These are phyloP conservation scores for Balakata baccata DNA, from an alignment of 345 rosid genomes.

Conservation along the genomic window DNA sequence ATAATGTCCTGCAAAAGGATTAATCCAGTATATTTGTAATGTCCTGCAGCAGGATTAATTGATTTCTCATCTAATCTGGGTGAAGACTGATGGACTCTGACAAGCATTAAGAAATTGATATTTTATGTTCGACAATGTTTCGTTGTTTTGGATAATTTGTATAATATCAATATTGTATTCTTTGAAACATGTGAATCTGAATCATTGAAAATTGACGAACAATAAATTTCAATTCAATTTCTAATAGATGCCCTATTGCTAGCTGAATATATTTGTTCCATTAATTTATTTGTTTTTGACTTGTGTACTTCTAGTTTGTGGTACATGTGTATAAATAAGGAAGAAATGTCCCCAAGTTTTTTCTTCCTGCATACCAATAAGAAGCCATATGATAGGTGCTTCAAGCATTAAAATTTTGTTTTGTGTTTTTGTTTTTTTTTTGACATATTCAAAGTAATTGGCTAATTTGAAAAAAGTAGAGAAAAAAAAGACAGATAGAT, in stretches of 20 bases:
- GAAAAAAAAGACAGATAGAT: no score
- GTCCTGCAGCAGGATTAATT: no score
- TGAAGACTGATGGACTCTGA: constrained; percentile 4
- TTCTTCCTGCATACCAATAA: not conserved
- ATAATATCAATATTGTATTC: constrained; percentile 36
- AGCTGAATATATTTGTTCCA: not conserved
- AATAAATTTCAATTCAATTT: constrained; percentile 20
- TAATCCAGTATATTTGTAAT: no score
- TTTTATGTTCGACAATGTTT: constrained; percentile 19
- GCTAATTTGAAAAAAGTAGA: no score
- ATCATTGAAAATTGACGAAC: constrained; percentile 17
- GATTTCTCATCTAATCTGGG: not conserved
- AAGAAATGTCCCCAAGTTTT: no score
- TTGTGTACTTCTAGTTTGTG: not conserved
- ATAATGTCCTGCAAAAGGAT: no score
- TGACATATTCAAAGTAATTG: not conserved
- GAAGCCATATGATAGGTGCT: not conserved
- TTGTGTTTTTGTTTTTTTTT: no score
- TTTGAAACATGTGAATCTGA: constrained; percentile 30
- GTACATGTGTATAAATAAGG: not conserved
- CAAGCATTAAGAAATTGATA: constrained; percentile 18
- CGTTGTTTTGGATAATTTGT: constrained; percentile 33
- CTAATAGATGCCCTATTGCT: not conserved
- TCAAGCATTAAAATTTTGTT: not conserved
- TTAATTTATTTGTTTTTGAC: not conserved